Base-by-base conservation (phyloP, 805 yeast genomes). In the Pichia gijzeniarum region DNA sequence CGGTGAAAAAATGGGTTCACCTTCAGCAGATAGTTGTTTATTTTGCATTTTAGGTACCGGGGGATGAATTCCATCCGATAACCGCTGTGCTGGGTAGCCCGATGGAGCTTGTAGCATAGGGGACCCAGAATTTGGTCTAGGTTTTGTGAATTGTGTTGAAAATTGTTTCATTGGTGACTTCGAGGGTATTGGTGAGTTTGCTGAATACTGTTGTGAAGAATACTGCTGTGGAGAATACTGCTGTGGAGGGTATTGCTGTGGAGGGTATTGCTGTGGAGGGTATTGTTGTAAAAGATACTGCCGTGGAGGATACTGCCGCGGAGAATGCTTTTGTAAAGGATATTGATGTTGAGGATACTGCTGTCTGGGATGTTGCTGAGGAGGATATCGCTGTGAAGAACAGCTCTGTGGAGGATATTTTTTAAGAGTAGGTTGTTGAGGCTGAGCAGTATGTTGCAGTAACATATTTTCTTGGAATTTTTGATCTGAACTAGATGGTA, bases 181-280 rank as follows among this genome's bases (percentile, higher is more conserved):
- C n/a, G 45, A 40, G n/a, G 48, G 40, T 9, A 25, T 17, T 17
- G 38, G 44, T 13, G 48, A 45, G 19, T 34, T 40, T 10, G 22
- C 4, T 12, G 39, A n/a, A 20, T 16, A n/a, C n/a, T 18, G 35
- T 21, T 41, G 42, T n/a, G 39, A 28, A 5, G 16, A 22, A 22
- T 30, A 36, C 12, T 8, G 33, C 22, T 22, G 38, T n/a, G 21
- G 17, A 1, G 21, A 9, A 30, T 39, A 30, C 10, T 22, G 18
- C 19, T 30, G 35, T 4, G 37, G 28, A 2, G 43, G 36, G 20
- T 28, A 40, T 20, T 36, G 40, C 27, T 27, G 7, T 13, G 16
- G 30, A 7, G 35, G 41, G 31, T 31, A 39, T 7, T 22, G 35
- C 5, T 19, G 30, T 3, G 41, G 41, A 7, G 27, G 28, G 12